Evolutionary conservation across 331 rosid species (phyloP).

Genomic region (Acacia pycnantha): DNA sequence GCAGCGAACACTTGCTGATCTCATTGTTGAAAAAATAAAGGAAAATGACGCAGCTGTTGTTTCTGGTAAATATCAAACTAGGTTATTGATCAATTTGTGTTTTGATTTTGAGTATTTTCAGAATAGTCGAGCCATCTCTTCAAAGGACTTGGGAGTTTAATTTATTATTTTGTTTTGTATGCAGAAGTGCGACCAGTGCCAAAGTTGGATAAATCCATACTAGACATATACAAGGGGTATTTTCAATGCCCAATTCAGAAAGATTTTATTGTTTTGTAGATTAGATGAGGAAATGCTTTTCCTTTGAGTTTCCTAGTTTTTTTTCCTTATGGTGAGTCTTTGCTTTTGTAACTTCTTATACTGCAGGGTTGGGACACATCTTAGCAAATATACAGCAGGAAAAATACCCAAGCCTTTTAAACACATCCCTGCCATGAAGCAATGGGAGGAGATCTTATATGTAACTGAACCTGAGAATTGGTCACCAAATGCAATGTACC

Average conservation of each 20-base stretch:
- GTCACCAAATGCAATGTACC: conserved; percentile 91
- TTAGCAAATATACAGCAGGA: conserved; percentile 67
- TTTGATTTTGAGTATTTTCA: background rate
- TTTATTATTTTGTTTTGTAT: conserved; percentile 5
- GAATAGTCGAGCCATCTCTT: background rate
- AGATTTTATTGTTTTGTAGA: background rate
- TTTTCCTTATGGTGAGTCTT: background rate
- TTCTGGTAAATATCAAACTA: conserved; percentile 45
- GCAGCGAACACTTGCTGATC: conserved; percentile 64
- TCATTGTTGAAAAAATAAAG: conserved; percentile 67
- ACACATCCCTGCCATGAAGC: conserved; percentile 62
- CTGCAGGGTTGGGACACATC: conserved; percentile 69
- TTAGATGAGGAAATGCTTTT: conserved; percentile 1
- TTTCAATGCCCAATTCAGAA: conserved; percentile 10
- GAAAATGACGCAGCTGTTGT: conserved; percentile 49
- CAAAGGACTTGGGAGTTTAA: background rate
- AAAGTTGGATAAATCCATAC: conserved; percentile 56
- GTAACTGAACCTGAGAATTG: conserved; percentile 87
- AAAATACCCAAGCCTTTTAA: conserved; percentile 80
- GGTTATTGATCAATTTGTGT: background rate
- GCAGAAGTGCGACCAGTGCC: conserved; percentile 72
- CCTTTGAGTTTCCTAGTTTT: background rate
- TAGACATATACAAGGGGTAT: conserved; percentile 78
- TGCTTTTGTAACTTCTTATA: conserved; percentile 1
- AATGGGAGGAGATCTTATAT: conserved; percentile 76